Conservation (phyloP, 352 stramenopile genomes). For the Phytophthora kernoviae region DNA sequence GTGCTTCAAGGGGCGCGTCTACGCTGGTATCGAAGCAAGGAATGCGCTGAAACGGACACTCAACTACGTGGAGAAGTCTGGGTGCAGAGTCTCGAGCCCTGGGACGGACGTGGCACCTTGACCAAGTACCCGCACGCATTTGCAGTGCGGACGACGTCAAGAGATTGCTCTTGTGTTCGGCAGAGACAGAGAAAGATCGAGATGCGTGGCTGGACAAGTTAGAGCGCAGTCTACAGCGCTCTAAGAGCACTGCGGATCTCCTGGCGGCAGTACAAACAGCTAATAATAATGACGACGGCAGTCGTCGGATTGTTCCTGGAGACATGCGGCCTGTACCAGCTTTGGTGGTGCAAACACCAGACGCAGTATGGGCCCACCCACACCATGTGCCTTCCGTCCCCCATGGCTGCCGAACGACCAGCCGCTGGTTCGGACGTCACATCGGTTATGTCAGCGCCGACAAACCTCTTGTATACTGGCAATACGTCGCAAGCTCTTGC, state of each 20-base stretch:
- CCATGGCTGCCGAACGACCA: constrained; percentile 3
- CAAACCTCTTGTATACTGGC: constrained; percentile 2
- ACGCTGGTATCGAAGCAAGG: constrained; percentile 70
- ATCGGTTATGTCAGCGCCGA: constrained; percentile 16
- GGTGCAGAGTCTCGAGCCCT: constrained; percentile 61
- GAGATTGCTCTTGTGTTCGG: constrained; percentile 64
- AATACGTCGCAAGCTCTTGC: constrained; percentile 3
- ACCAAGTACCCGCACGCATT: constrained; percentile 65
- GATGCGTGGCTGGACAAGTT: constrained; percentile 54
- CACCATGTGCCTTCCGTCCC: constrained; percentile 25
- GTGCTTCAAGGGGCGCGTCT: constrained; percentile 63
- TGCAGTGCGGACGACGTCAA: constrained; percentile 61
- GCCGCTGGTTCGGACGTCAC: constrained; percentile 7
- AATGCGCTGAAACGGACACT: constrained; percentile 49
- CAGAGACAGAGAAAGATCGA: constrained; percentile 45
- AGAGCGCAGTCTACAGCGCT: constrained; percentile 23
- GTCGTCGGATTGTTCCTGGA: constrained; percentile 56
- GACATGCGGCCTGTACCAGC: constrained; percentile 38
- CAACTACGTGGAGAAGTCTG: constrained; percentile 66
- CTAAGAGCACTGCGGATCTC: constrained; percentile 30
- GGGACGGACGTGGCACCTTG: constrained; percentile 61
- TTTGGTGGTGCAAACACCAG: constrained; percentile 1
- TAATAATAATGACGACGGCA: constrained; percentile 26
- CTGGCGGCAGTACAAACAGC: constrained; percentile 6
- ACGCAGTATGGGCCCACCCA: constrained; percentile 8